phyloP scores from a whole-genome alignment of 2,329 filamentous ascomycete species.

The Tolypocladium inflatum region DNA sequence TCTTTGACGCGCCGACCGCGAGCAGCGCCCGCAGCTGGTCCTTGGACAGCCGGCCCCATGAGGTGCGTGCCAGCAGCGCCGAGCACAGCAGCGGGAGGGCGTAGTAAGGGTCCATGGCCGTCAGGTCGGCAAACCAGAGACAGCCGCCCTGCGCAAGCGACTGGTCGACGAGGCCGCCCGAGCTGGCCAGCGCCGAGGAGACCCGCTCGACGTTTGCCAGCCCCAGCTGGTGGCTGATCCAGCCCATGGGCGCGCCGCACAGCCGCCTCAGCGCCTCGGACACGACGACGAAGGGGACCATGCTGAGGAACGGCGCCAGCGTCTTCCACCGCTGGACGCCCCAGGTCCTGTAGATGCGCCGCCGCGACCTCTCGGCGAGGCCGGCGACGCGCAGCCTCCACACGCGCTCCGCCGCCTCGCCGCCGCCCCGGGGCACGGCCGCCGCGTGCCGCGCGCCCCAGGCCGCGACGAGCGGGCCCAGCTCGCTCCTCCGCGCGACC shows the following conservation, averaged over 20 bases:
- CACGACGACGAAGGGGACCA: constrained; percentile 40
- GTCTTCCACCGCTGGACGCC: constrained; percentile 39
- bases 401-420: constrained; percentile 8
- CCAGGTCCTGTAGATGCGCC: constrained; percentile 25
- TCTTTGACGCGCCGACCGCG: constrained; percentile 7
- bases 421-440: constrained; percentile 2
- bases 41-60: constrained; percentile 17
- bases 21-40: constrained; percentile 18
- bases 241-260: constrained; percentile 20
- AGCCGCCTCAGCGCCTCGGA: constrained; percentile 43
- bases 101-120: constrained; percentile 39
- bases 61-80: constrained; percentile 16
- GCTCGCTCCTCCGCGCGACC: constrained; percentile 15
- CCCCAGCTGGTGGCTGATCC: constrained; percentile 20
- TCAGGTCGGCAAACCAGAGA: constrained; percentile 47
- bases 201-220: constrained; percentile 11
- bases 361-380: constrained; percentile 16
- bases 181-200: constrained; percentile 13
- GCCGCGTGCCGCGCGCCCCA: constrained; percentile 19
- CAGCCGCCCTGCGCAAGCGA: constrained; percentile 39
- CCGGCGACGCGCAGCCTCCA: constrained; percentile 13
- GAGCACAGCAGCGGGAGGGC: constrained; percentile 33
- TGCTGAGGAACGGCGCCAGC: constrained; percentile 25
- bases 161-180: constrained; percentile 21
- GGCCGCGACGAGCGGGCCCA: constrained; percentile 20